Evolutionary conservation across 331 rosid species (phyloP).

Genomic region (Spiraea crenata): DNA sequence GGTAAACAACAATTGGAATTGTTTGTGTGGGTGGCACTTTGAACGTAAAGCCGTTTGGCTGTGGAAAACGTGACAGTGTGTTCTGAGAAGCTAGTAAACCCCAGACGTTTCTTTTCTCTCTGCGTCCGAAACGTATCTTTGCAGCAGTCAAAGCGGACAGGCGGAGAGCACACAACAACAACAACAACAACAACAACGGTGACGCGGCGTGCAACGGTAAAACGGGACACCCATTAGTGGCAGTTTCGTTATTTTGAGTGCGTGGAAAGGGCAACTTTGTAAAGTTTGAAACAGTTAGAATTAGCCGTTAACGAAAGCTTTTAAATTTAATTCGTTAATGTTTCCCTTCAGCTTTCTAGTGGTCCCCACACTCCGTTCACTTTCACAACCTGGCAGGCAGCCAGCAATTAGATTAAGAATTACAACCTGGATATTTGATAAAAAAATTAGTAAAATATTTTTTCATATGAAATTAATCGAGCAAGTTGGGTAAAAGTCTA

Average conservation of each 20-base stretch:
- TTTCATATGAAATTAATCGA: no score
- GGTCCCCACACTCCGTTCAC: not conserved
- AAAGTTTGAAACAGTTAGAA: not conserved
- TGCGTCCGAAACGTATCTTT: no score
- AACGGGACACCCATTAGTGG: not conserved
- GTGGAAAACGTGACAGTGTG: not conserved
- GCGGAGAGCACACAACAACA: not conserved
- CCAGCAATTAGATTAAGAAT: not conserved
- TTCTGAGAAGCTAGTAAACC: not conserved
- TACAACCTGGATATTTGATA: constrained; percentile 13
- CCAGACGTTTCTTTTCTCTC: not conserved
- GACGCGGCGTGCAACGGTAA: not conserved
- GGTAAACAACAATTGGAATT: not conserved
- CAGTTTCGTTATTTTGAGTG: not conserved
- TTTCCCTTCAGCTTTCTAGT: not conserved
- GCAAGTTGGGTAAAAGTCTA: no score
- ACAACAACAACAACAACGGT: no score
- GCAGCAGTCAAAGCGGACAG: not conserved
- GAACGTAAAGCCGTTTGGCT: not conserved
- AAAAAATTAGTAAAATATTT: no score
- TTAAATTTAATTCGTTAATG: not conserved
- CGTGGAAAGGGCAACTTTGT: not conserved
- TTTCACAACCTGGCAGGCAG: constrained; percentile 10
- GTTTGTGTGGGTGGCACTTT: not conserved
- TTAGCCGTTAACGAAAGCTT: constrained; percentile 8